Base-by-base conservation (phyloP, 2,329 filamentous ascomycete genomes). In the Saccharata proteae region DNA sequence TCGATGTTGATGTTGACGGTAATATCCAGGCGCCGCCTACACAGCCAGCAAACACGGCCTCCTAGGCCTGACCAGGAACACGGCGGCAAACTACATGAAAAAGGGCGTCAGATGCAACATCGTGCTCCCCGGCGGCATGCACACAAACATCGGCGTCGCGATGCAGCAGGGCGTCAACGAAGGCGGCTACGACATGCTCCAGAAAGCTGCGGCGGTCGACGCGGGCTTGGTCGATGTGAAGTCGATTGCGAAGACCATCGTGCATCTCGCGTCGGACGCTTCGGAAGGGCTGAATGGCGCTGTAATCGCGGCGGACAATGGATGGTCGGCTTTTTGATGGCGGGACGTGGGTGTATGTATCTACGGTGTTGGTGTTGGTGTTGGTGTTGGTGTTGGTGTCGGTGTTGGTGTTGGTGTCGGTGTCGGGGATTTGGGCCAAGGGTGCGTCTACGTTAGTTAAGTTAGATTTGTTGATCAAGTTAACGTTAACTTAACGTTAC, bases 101-200 rank as follows among this genome's bases (percentile, higher is more conserved):
- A 55, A 64, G 17, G 53, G 55, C 6, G 62, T 67, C 29, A 48
- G 61, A 6, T 63, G 59, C 40, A 65, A 65, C 39, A 59, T 55
- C 13, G 48, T 65, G 4, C 50, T 62, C 4, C 61, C 62, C 2
- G 58, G 56, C 26, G 48, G 51, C 51, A 40, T 38, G 16, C 39
- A 40, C 16, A 32, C 19, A 40, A 71, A 73, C 38, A 72, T 75
- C 29, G 41, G 36, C 3, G 62, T 66, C 17, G 54, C 56, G 3
- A 55, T 71, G 6, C 30, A 29, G 6, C 38, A 38, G 15, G 43
- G 41, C 12, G 38, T 46, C 29, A 52, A 53, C 34, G 40, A 45
- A 38, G 48, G 48, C 28, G 48, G 48, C 17, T 34, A 28, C 16
- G 24, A 32, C 22, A 40, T 40, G 7, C 4, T 30, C 4, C 19